These are phyloP conservation scores for Wickerhamomyces sydowiorum DNA, from an alignment of 805 yeast genomes.

Conservation along the genomic window DNA sequence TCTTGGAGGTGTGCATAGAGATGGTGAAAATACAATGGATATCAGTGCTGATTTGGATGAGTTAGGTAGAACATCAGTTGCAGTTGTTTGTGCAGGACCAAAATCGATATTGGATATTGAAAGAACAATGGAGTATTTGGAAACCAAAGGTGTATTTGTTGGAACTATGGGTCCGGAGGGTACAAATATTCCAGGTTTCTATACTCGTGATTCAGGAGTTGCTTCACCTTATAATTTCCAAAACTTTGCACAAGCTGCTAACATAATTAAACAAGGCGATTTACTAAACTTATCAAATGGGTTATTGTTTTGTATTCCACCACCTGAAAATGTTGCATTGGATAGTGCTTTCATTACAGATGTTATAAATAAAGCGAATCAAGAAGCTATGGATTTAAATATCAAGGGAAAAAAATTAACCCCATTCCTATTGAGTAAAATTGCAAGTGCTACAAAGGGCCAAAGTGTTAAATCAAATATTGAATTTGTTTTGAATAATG, in stretches of 20 bases:
- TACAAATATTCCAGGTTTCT: conserved; percentile 72
- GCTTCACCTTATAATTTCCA: conserved; percentile 60
- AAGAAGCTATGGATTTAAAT: conserved; percentile 45
- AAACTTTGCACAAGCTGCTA: conserved; percentile 55
- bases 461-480: conserved; percentile 64
- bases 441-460: conserved; percentile 67
- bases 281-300: conserved; percentile 58
- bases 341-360: conserved; percentile 43
- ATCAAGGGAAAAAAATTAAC: conserved; percentile 72
- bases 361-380: conserved; percentile 54
- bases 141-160: conserved; percentile 88
- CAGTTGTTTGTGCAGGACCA: conserved; percentile 92
- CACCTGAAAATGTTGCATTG: conserved; percentile 61
- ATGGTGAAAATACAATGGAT: conserved; percentile 71
- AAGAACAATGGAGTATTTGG: conserved; percentile 78
- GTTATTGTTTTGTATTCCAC: conserved; percentile 74
- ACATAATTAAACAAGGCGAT: conserved; percentile 43
- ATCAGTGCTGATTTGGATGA: conserved; percentile 86
- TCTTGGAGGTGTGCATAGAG: conserved; percentile 84
- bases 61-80: conserved; percentile 73
- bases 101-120: conserved; percentile 78
- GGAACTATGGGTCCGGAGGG: conserved; percentile 55
- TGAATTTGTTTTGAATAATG: conserved; percentile 74
- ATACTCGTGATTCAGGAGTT: conserved; percentile 70
- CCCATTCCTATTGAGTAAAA: conserved; percentile 64